phyloP scores from a whole-genome alignment of 805 yeast species.

The Pichia phayaonensis region DNA sequence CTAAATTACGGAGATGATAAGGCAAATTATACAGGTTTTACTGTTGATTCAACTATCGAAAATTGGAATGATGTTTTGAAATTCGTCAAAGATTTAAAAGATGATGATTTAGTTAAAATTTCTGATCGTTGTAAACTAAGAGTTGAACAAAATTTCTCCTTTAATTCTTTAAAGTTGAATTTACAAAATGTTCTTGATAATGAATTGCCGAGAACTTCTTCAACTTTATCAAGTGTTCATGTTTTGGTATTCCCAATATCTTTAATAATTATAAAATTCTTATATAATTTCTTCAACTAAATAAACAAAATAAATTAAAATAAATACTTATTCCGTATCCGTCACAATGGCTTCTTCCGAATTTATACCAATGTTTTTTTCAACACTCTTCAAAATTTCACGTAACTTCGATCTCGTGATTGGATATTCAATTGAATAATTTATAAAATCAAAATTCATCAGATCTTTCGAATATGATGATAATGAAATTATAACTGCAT shows the following conservation, averaged over 20 bases:
- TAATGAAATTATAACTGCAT: conserved; percentile 69
- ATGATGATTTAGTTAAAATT: conserved; percentile 7
- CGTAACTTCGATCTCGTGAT: conserved; percentile 30
- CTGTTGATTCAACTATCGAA: conserved; percentile 38
- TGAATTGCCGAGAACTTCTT: not conserved
- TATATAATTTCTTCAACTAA: not conserved
- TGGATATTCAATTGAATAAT: conserved; percentile 72
- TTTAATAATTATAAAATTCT: not conserved
- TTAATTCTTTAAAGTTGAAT: conserved; percentile 35
- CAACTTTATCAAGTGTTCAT: not conserved
- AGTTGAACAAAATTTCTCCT: conserved; percentile 34
- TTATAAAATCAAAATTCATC: conserved; percentile 43
- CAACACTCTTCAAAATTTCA: conserved; percentile 23
- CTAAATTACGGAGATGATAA: conserved; percentile 25
- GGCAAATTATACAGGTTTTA: conserved; percentile 48
- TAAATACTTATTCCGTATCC: conserved; percentile 22
- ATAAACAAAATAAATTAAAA: not conserved
- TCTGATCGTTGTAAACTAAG: conserved; percentile 26
- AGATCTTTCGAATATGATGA: conserved; percentile 72
- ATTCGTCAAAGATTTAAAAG: conserved; percentile 25
- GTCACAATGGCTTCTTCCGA: conserved; percentile 29
- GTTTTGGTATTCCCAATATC: not conserved
- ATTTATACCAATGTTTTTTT: conserved; percentile 12
- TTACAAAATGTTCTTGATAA: conserved; percentile 14
- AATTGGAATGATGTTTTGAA: conserved; percentile 50